Base-by-base conservation (phyloP, 2,329 filamentous ascomycete species). In the Talaromyces funiculosus region DNA sequence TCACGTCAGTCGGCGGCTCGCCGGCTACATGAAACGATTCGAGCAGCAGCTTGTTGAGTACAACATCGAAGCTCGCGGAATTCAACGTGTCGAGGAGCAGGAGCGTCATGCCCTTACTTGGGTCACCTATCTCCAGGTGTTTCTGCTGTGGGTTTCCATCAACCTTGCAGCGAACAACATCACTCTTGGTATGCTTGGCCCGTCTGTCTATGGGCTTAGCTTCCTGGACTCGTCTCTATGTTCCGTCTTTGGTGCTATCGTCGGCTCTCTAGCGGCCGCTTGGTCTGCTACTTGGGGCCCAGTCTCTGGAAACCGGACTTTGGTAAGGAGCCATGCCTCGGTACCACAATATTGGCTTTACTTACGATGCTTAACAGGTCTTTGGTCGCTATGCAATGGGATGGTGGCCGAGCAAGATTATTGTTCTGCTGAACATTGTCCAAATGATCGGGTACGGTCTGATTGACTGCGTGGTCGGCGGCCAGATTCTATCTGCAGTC, bases 401-500 rank as follows among this genome's bases (percentile, higher is more conserved):
- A 6, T 87, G 83, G 82, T 87, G 82, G 78, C 85, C 85, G 0
- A 82, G 82, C 57, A 87, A 87, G 70, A 71, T 88, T 7, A 80
- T 86, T 35, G 84, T 86, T 14, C 67, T 87, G 22, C 73, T 88
- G 61, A 87, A 87, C 66, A 75, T 88, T 51, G 80, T 88, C 47
- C 81, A 86, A 22, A 77, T 87, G 67, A 75, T 87, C 2, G 85
- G 85, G 8, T 88, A 87, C 65, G 77, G 79, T 18, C 74, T 88
- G 68, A 84, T 89, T 62, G 83, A 86, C 69, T 84, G 82, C 35
- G 85, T 89, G 5, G 79, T 90, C 16, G 84, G 84, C 1, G 87
- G 87, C 0, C 86, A 89, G 68, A 88, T 89, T 26, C 74, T 90
- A 1, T 86, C 84, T 4, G 86, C 86, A 1, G 84, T 90, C 3